phyloP scores from a whole-genome alignment of 116 monocot species.

The Zostera marina region DNA sequence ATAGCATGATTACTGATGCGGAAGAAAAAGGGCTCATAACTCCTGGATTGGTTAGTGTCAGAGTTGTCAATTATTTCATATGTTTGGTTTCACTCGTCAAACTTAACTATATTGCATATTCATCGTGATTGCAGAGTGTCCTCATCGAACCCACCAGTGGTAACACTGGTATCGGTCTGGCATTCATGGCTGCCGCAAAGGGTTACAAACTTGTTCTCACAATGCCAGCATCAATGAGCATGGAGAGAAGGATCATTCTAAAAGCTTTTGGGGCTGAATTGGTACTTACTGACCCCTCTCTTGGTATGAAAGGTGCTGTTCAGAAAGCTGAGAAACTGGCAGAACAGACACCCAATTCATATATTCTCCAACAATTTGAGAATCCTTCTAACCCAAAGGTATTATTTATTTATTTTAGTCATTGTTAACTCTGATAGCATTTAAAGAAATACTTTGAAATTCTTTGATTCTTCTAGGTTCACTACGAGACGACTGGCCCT shows the following conservation, averaged over 20 bases:
- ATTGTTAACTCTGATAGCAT: neutral
- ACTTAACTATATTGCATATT: neutral
- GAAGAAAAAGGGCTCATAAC: constrained; percentile 65
- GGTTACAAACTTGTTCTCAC: constrained; percentile 54
- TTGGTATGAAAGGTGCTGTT: constrained; percentile 44
- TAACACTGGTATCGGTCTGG: constrained; percentile 61
- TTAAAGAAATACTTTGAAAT: neutral
- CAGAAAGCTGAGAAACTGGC: constrained; percentile 51
- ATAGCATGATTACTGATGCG: constrained; percentile 86
- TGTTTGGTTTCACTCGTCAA: neutral
- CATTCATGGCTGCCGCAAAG: constrained; percentile 66
- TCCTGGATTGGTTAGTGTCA: constrained; percentile 41
- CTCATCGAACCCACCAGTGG: constrained; percentile 67
- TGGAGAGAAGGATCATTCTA: constrained; percentile 54
- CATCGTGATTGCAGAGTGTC: constrained; percentile 23
- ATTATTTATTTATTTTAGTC: neutral
- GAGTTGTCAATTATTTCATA: neutral
- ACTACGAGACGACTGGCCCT: constrained; percentile 68
- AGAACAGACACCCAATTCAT: constrained; percentile 40
- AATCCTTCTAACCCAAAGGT: constrained; percentile 63
- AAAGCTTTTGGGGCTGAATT: constrained; percentile 59
- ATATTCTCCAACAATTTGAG: constrained; percentile 55
- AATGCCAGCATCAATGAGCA: constrained; percentile 59
- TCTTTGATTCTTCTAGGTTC: constrained; percentile 20
- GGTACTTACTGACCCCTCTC: constrained; percentile 42